Base-by-base conservation (phyloP, 2,329 filamentous ascomycete genomes). In the Penicillium aurantiogriseum region DNA sequence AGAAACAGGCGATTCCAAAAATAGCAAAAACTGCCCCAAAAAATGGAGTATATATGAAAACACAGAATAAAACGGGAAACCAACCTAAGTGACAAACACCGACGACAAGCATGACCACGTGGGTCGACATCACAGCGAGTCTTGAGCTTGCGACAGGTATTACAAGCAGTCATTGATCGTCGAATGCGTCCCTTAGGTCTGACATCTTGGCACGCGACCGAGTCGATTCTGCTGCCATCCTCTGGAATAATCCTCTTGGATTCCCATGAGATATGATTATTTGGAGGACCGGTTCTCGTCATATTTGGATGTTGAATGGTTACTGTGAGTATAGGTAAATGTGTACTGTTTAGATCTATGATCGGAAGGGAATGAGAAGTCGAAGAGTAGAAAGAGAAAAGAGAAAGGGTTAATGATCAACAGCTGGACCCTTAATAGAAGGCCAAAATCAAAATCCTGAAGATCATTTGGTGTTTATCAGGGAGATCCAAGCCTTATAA, bases 91-190 rank as follows among this genome's bases (percentile, higher is more conserved):
- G 71, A 74, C 42, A 74, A 61, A 62, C 71, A 74, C 27, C 71
- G 71, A 48, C 71, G 71, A 56, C 71, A 74, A 39, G 71, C 69
- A 66, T 73, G 71, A 21, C 69, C 69, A 13, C 71, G 69, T 8
- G 71, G 70, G 60, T 73, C 71, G 35, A 73, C 51, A 54, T 74
- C 71, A 46, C 71, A 74, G n/a, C 71, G 65, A 31, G 71, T 74
- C 58, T 74, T 74, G 50, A 74, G 66, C 64, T 74, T 74, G 56
- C 71, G 71, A 53, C 71, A 74, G 21, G 71, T 74, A 62, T 74
- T 69, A 62, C 71, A 74, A 8, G 71, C 71, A 19, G 71, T 74
- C 71, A 73, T 73, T 10, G 71, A 73, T 29, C 71, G 71, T 43
- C 71, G 69, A 36, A 74, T 73, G 15, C 71, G 70, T 23, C 68